Base-by-base conservation (phyloP, 1,284 basidiomycete genomes). In the Ganoderma lingzhi region DNA sequence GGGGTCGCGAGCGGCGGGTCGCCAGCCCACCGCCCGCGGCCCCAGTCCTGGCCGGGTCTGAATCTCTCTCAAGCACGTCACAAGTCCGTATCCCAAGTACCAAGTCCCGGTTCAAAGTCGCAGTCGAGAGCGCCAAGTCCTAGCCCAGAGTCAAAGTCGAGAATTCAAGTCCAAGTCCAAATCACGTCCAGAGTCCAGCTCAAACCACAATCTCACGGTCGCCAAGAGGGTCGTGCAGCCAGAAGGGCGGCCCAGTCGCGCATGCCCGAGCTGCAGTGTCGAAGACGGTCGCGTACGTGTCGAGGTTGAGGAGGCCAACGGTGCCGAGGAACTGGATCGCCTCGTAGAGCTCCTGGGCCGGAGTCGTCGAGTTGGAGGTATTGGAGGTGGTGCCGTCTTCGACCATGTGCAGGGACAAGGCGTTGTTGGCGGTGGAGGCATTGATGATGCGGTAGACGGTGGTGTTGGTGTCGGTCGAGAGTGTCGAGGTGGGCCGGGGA, bases 381-480 rank as follows among this genome's bases (percentile, higher is more conserved):
- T 56, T 17, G 30, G 44, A 45, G 8, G 48, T 10, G 48, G 48
- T 51, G 53, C 15, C 53, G 53, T 32, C 30, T 35, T 56, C 53
- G 35, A 59, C 35, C 56, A 39, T 59, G 56, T 59, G 6, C 35
- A 59, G 9, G 17, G 35, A 59, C 19, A 39, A 9, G 35, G 23
- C 5, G 56, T n/a, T n/a, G 56, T 19, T 19, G 35, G 35, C 17
- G 19, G 56, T 39, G 48, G 23, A 23, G 35, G 39, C 9, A 35
- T 58, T 58, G 56, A 35, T 15, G 56, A 58, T 35, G 35, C n/a
- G 56, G 35, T 37, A 59, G 56, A 32, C 17, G 35, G 56, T 51
- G 2, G 9, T 51, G 23, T 23, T 23, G 12, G 23, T 51, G 23
- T 51, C 23, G 48, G 23, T 51, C 23, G 48, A 51, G 48, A 23